Evolutionary conservation across 2,329 filamentous ascomycete genomes (phyloP), one percentile per base, ranked within the genome.

Genomic region (Stromatinia cepivora): DNA sequence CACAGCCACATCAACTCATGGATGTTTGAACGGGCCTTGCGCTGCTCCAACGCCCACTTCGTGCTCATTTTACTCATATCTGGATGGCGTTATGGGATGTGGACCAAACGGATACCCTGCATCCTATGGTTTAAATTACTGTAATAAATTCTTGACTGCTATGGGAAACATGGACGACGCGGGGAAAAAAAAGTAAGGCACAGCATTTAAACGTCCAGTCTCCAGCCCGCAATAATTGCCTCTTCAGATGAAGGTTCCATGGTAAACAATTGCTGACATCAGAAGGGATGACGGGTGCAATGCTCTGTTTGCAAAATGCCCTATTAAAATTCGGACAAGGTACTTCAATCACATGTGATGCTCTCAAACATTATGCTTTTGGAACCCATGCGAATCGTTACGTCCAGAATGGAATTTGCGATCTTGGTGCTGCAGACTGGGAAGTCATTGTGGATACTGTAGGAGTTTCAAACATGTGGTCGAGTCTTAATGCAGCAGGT

Each of bases 401-500:
- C 4, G 10, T 46, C 10, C 13, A 56, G 8, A 46, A n/a, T 17
- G 25, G 20, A 34, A 13, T 56, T 56, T 54, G 3, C 25, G 6
- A 36, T 22, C 34, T 54, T 52, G n/a, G 25, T 4, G 20, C 20
- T 5, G 20, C 34, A 31, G 63, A 56, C n/a, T 45, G 20, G 50
- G 36, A 1, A 17, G 10, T 17, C 8, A 45, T 42, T 39, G 20
- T 54, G 36, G 25, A 56, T 28, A 34, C 39, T 42, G 50, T 66
- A 28, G 34, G 10, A 39, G 42, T 15, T 28, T 5, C 17, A 9
- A 42, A 65, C 53, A 22, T 65, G 48, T 53, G 6, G 34, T 39
- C n/a, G 31, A 42, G n/a, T 48, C 22, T 65, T 10, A 65, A 65
- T 65, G n/a, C 34, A 52, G 46, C 48, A 25, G 48, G 34, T 42